Percentiles rank a stretch among this genome's conserved stretches.
Evolutionary conservation across 2,329 filamentous ascomycete genomes (phyloP).

Genomic region (Colletotrichum sp.): DNA sequence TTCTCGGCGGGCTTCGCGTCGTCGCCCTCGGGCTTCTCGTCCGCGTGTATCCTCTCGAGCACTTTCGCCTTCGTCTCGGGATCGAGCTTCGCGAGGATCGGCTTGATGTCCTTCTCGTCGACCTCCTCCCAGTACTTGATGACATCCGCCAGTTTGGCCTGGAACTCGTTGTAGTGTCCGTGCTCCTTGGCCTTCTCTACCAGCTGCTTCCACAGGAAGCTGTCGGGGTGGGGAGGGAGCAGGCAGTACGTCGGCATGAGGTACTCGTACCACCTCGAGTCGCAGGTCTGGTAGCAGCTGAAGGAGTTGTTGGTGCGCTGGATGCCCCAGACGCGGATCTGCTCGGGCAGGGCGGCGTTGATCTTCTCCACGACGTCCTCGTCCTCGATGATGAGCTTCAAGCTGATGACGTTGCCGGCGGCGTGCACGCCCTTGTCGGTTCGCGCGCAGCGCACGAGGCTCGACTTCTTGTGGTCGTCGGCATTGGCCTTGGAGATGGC

Average conservation of each 20-base stretch:
- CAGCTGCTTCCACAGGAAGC: conserved; percentile 83
- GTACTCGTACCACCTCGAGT: conserved; percentile 97
- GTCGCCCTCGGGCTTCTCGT: conserved; percentile 21
- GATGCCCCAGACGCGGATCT: conserved; percentile 96
- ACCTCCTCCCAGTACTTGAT: conserved; percentile 82
- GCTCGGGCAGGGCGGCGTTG: conserved; percentile 81
- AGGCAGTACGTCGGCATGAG: conserved; percentile 93
- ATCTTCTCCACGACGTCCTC: conserved; percentile 87
- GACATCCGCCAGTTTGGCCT: conserved; percentile 76
- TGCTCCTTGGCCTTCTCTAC: conserved; percentile 77
- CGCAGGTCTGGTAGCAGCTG: conserved; percentile 93
- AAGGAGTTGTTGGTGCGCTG: conserved; percentile 89
- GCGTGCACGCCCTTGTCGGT: conserved; percentile 98
- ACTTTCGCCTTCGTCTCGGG: conserved; percentile 68
- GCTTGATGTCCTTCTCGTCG: conserved; percentile 82
- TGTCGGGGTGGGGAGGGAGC: conserved; percentile 88
- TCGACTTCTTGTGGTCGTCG: conserved; percentile 95
- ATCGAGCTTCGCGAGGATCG: conserved; percentile 66
- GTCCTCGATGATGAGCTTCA: conserved; percentile 96
- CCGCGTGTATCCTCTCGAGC: conserved; percentile 62
- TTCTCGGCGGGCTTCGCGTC: conserved; percentile 26
- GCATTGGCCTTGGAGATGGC: conserved; percentile 98
- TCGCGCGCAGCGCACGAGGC: conserved; percentile 88
- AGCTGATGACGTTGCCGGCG: conserved; percentile 90
- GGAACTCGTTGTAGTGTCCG: conserved; percentile 72